Evolutionary conservation across 2,329 filamentous ascomycete species (phyloP).

Genomic region (Elsinoe arachidis): DNA sequence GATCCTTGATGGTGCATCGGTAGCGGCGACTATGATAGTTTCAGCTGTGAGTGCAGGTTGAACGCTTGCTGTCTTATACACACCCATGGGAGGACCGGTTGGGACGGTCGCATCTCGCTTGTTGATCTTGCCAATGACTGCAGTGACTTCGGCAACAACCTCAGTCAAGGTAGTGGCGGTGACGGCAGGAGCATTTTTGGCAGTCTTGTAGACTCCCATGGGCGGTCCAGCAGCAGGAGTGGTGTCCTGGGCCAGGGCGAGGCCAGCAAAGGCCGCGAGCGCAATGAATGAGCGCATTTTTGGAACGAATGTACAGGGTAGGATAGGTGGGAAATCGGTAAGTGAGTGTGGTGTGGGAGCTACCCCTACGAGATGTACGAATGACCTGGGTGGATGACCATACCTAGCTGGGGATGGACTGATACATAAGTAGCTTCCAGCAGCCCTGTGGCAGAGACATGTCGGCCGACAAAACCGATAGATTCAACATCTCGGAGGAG

Average conservation of each 20-base stretch:
- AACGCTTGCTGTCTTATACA: neutral
- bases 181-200: conserved; percentile 1
- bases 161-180: conserved; percentile 9
- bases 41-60: conserved; percentile 8
- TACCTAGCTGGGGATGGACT: neutral
- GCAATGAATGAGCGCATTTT: conserved; percentile 7
- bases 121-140: neutral
- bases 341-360: conserved; percentile 9
- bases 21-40: conserved; percentile 9
- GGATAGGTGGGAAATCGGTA: neutral
- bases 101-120: neutral
- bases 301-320: conserved; percentile 10
- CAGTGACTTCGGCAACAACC: neutral
- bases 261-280: conserved; percentile 7
- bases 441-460: conserved; percentile 1
- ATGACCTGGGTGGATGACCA: conserved; percentile 11
- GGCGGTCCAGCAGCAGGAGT: neutral
- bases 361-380: conserved; percentile 5
- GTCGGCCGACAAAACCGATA: conserved; percentile 1
- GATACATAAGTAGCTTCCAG: conserved; percentile 3
- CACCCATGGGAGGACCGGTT: conserved; percentile 5
- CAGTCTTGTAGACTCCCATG: conserved; percentile 10
- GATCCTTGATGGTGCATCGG: neutral
- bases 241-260: conserved; percentile 5
- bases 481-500: neutral